These are phyloP conservation scores for Coemansia sp. DNA, from an alignment of 192 early-diverging fungal species.

Conservation along the genomic window DNA sequence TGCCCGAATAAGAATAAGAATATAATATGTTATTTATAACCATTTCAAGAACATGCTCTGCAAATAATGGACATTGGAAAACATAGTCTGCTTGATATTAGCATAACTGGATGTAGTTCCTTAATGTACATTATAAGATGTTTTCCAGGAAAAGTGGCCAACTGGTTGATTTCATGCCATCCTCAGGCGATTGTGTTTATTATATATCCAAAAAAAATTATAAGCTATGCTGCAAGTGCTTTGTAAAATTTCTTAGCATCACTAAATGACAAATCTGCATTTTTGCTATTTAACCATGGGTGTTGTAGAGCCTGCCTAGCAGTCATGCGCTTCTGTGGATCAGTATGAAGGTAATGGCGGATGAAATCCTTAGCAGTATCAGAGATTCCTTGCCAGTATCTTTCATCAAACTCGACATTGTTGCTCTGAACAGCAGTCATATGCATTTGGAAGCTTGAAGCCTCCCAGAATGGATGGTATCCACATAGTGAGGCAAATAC, in stretches of 20 bases:
- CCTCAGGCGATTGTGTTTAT: neutral
- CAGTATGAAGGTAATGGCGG: constrained; percentile 60
- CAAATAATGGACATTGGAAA: no score
- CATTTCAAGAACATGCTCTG: no score
- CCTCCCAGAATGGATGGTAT: constrained; percentile 69
- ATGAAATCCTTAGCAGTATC: constrained; percentile 73
- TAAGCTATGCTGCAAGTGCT: neutral
- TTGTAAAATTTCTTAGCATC: no score
- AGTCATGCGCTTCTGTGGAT: constrained; percentile 73
- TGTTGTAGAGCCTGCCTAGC: constrained; percentile 79
- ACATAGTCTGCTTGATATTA: neutral
- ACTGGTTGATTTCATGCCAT: neutral
- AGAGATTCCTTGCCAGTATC: constrained; percentile 80
- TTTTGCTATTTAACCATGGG: constrained; percentile 77
- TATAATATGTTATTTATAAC: no score
- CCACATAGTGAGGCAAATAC: constrained; percentile 85
- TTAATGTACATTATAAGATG: no score
- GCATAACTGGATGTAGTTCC: no score
- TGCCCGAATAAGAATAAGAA: no score
- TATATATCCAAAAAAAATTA: neutral
- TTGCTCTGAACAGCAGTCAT: constrained; percentile 60
- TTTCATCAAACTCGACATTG: constrained; percentile 68
- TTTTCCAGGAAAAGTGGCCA: neutral
- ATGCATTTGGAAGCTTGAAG: constrained; percentile 56
- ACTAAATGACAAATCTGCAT: no score